These are phyloP conservation scores for Bolboschoenus planiculmis DNA, from an alignment of 176 grass and related monocot species.

Conservation along the genomic window DNA sequence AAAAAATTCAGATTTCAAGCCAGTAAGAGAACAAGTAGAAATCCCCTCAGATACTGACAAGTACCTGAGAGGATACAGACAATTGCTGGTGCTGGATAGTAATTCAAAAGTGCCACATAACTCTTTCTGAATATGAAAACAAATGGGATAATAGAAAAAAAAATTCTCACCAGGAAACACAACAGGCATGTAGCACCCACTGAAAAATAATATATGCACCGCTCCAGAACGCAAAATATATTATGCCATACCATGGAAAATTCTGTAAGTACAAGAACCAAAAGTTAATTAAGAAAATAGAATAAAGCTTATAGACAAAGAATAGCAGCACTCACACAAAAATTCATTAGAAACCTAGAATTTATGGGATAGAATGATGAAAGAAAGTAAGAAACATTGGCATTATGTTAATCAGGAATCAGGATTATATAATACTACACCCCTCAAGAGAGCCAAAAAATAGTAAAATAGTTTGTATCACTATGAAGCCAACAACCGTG, in stretches of 20 bases:
- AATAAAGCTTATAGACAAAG: conserved; percentile 3
- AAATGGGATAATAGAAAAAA: conserved; percentile 7
- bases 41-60: background rate
- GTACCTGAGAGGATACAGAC: background rate
- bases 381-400: background rate
- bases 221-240: conserved; percentile 90
- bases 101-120: conserved; percentile 2
- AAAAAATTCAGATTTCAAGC: background rate
- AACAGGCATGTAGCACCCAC: conserved; percentile 66
- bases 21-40: background rate
- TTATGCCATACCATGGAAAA: conserved; percentile 80
- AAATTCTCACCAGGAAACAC: conserved; percentile 52
- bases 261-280: conserved; percentile 35
- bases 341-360: background rate
- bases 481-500: background rate
- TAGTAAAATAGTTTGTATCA: background rate
- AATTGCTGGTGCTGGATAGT: background rate
- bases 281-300: conserved; percentile 13
- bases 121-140: background rate
- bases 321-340: background rate
- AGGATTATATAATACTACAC: background rate
- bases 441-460: background rate
- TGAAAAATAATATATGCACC: conserved; percentile 74
- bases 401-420: background rate
- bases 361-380: background rate